Evolutionary conservation across 768 basidiomycete species (phyloP).

Genomic region (Boletellus ananiceps): DNA sequence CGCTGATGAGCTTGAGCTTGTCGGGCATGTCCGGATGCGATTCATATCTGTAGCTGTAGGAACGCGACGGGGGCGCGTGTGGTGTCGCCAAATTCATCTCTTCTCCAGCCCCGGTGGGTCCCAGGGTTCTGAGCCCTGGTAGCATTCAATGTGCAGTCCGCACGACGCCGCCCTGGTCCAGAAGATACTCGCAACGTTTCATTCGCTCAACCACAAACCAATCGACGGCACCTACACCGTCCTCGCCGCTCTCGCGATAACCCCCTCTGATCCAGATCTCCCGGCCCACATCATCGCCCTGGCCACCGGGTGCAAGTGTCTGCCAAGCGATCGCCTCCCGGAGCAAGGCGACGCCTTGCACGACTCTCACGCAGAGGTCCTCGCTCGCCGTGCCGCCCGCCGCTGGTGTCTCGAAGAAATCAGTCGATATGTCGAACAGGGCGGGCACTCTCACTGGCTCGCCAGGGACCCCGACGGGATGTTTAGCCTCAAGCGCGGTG

Average conservation of each 20-base stretch:
- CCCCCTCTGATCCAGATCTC: slow-evolving; percentile 22
- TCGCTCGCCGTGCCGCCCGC: slow-evolving; percentile 76
- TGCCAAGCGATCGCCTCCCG: slow-evolving; percentile 61
- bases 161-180: slow-evolving; percentile 30
- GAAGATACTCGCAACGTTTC: slow-evolving; percentile 41
- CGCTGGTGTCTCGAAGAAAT: slow-evolving; percentile 81
- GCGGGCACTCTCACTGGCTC: slow-evolving; percentile 50
- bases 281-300: slow-evolving; percentile 58
- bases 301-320: slow-evolving; percentile 82
- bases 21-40: no score
- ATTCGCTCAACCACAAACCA: slow-evolving; percentile 45
- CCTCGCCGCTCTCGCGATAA: slow-evolving; percentile 53
- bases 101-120: no score
- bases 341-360: slow-evolving; percentile 73
- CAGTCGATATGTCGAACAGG: slow-evolving; percentile 10
- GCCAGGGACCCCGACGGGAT: slow-evolving; percentile 30
- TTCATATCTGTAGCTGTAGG: no score
- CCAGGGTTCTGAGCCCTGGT: no score
- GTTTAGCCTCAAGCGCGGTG: slow-evolving; percentile 44
- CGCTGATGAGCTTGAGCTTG: no score
- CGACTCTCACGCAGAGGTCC: slow-evolving; percentile 88
- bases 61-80: no score
- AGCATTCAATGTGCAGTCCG: no score
- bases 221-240: slow-evolving; percentile 58
- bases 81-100: no score